Conservation (phyloP, 1,284 basidiomycete species). For the Chalciporus sp. region DNA sequence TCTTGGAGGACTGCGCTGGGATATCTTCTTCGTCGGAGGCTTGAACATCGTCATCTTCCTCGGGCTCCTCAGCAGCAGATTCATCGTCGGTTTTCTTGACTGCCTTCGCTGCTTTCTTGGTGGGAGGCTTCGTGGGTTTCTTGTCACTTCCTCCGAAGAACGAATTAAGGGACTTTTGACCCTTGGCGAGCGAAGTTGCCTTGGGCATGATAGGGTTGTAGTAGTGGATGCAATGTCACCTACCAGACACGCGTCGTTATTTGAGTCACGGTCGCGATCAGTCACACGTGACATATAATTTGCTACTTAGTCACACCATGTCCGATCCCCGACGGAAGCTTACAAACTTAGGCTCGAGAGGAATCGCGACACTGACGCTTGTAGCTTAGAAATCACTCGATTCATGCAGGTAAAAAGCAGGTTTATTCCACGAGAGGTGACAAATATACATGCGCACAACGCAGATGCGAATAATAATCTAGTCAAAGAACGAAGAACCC, state of each 20-base stretch:
- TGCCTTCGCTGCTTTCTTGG: conserved; percentile 31
- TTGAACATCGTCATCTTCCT: conserved; percentile 29
- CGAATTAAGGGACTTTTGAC: conserved; percentile 55
- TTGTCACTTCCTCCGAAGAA: conserved; percentile 48
- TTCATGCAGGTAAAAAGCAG: neutral
- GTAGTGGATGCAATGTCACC: neutral
- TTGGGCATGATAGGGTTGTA: conserved; percentile 47
- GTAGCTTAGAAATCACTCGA: neutral
- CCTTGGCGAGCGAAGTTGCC: conserved; percentile 40
- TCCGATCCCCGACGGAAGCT: neutral
- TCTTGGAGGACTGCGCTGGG: conserved; percentile 38
- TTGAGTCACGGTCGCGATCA: conserved; percentile 32
- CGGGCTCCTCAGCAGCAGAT: conserved; percentile 17
- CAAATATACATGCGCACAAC: conserved; percentile 18
- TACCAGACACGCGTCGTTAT: conserved; percentile 24
- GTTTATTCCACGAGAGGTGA: conserved; percentile 16
- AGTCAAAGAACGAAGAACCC: neutral
- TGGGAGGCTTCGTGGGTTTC: conserved; percentile 17
- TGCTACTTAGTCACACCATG: conserved; percentile 20
- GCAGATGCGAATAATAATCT: conserved; percentile 5
- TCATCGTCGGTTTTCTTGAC: conserved; percentile 33
- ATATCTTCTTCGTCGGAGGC: conserved; percentile 32
- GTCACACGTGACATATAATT: conserved; percentile 24
- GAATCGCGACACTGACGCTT: neutral
- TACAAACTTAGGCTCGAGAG: neutral